phyloP scores from a whole-genome alignment of 2,329 filamentous ascomycete species.

The Dryadomyces quercus-mongolicae region DNA sequence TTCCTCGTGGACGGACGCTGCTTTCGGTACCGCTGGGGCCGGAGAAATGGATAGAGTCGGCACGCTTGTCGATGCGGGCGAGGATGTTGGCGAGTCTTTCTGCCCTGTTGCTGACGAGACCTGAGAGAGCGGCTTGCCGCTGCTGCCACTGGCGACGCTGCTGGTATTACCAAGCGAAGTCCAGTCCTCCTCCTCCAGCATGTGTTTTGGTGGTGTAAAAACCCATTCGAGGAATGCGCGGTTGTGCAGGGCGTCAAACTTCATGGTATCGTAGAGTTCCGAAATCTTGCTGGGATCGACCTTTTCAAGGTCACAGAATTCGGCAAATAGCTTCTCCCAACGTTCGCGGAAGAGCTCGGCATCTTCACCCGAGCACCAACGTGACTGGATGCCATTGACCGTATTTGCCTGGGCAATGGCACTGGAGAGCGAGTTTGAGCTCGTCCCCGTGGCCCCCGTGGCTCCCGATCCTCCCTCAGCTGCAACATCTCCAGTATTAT shows the following conservation, averaged over 20 bases:
- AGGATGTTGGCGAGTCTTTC: slow-evolving; percentile 18
- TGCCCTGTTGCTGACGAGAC: slow-evolving; percentile 7
- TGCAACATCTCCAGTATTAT: slow-evolving; percentile 3
- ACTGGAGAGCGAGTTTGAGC: slow-evolving; percentile 25
- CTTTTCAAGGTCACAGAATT: slow-evolving; percentile 95
- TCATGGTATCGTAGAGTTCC: slow-evolving; percentile 98
- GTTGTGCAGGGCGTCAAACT: slow-evolving; percentile 96
- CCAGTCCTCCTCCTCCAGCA: slow-evolving; percentile 56
- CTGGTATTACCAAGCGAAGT: slow-evolving; percentile 17
- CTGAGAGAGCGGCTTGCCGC: slow-evolving; percentile 26
- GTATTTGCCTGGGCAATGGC: slow-evolving; percentile 43
- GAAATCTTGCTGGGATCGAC: slow-evolving; percentile 98
- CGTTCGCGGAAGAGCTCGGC: slow-evolving; percentile 88
- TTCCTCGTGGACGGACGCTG: not conserved
- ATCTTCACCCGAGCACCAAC: slow-evolving; percentile 96
- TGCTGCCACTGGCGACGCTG: slow-evolving; percentile 20
- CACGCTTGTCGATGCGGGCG: too few species aligned
- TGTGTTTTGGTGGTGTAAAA: slow-evolving; percentile 73
- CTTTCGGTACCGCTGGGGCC: not conserved
- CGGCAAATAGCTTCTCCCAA: slow-evolving; percentile 95
- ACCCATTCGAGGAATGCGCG: slow-evolving; percentile 95
- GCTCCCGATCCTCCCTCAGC: slow-evolving; percentile 25
- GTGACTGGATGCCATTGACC: slow-evolving; percentile 63
- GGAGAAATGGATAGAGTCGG: not conserved
- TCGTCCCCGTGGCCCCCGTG: slow-evolving; percentile 20